These are phyloP conservation scores for Larix kaempferi DNA, from an alignment of 75 land plant species.

Conservation along the genomic window DNA sequence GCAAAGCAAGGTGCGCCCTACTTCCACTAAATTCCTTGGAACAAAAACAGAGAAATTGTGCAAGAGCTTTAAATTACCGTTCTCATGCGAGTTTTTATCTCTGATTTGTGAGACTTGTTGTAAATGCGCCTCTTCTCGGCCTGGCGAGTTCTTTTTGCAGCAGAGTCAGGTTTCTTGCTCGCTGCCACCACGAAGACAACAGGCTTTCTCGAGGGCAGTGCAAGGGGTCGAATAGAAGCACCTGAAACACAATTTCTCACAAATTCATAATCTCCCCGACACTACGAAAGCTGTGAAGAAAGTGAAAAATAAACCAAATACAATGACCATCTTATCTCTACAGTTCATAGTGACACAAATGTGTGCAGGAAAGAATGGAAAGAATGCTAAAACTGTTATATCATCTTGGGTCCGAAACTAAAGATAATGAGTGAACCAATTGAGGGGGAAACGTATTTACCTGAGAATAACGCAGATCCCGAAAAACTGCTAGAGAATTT, in stretches of 20 bases:
- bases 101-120: conserved; percentile 86
- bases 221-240: not conserved
- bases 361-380: no score
- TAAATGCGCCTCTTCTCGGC: conserved; percentile 79
- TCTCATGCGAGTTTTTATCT: conserved; percentile 85
- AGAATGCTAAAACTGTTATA: no score
- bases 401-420: no score
- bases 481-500: not conserved
- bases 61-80: conserved; percentile 48
- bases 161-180: conserved; percentile 63
- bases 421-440: not conserved
- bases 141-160: conserved; percentile 83
- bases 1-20: not conserved
- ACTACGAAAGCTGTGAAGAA: not conserved
- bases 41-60: conserved; percentile 1
- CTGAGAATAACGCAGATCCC: not conserved
- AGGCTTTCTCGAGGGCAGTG: conserved; percentile 8
- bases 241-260: conserved; percentile 3
- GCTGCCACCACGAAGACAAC: conserved; percentile 56
- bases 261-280: not conserved
- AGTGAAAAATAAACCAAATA: not conserved
- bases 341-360: no score
- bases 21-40: not conserved
- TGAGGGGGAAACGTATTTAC: not conserved
- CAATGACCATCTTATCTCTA: not conserved